phyloP scores from a whole-genome alignment of 2,329 filamentous ascomycete species.

The Aspergillus candidus region DNA sequence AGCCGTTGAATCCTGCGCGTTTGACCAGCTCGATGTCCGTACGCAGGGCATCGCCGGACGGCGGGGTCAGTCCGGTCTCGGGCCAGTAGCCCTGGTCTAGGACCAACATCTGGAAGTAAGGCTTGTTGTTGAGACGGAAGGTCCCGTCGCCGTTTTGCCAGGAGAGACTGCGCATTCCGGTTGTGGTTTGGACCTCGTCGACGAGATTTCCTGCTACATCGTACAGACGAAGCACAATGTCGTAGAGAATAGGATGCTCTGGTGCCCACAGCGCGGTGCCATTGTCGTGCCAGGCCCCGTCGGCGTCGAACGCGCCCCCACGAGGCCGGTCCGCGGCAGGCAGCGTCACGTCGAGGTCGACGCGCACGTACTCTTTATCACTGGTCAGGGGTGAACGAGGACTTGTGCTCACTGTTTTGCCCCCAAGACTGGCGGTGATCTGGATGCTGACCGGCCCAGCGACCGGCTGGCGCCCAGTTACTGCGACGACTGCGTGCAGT shows the following conservation, averaged over 20 bases:
- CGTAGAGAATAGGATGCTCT: constrained; percentile 57
- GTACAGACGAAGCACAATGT: constrained; percentile 51
- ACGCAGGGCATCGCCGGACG: constrained; percentile 59
- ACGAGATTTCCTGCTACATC: constrained; percentile 22
- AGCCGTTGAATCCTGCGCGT: constrained; percentile 60
- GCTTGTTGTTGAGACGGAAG: constrained; percentile 61
- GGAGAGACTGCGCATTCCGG: constrained; percentile 55
- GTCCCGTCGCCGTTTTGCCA: constrained; percentile 55
- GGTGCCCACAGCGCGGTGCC: constrained; percentile 64
- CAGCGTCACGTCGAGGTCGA: constrained; percentile 48
- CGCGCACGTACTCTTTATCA: constrained; percentile 45
- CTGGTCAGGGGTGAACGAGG: constrained; percentile 39
- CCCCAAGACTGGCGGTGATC: constrained; percentile 49
- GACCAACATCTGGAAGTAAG: constrained; percentile 61
- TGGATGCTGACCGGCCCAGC: constrained; percentile 43
- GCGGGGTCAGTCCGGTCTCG: constrained; percentile 60
- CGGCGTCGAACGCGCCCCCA: constrained; percentile 37
- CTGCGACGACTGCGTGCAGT: constrained; percentile 47
- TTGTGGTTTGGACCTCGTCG: constrained; percentile 55
- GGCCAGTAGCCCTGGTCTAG: constrained; percentile 69
- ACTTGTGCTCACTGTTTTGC: constrained; percentile 42
- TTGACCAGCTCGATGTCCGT: constrained; percentile 60
- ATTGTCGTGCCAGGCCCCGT: constrained; percentile 45
- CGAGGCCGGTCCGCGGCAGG: constrained; percentile 26
- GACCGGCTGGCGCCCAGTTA: constrained; percentile 34